Evolutionary conservation across 1,139 yeast species (phyloP), one percentile per base, ranked within the genome.

Genomic region (Hemisphaericaspora xylanilytica): DNA sequence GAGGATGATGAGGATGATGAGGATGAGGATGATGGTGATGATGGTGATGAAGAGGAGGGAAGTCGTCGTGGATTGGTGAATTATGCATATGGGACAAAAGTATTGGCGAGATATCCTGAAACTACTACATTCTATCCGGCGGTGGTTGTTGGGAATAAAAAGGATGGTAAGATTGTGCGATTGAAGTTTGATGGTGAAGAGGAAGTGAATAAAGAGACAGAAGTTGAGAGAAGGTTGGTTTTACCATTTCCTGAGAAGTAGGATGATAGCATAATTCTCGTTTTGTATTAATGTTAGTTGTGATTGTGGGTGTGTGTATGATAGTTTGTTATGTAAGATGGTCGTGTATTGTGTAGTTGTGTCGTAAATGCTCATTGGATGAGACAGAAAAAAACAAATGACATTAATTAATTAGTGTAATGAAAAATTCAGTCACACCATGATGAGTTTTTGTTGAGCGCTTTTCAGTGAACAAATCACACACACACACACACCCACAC

Each of bases 101-200:
- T 92, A 3, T 68, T 94, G 45, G 98, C 97, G 0, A 70, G 96
- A 53, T 94, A 94, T 53, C 99, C 99, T 0, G 99, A 94, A 51
- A 94, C 99, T 0, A 94, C 98, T 0, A 90, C 97, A 0, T 94
- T 92, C 53, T 94, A 92, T 56, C 86, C 95, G 3, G 98, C 98
- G 0, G 86, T 87, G 37, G 97, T 94, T 3, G 83, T 82, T 28
- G 90, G 95, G 0, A 73, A 79, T 39, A 80, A 79, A 45, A 73
- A 86, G 47, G 92, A 84, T 50, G 89, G 94, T 0, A 75, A 73
- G 13, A 29, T 29, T 18, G 95, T 95, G 47, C 65, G 87, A 49
- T 70, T 94, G 40, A 78, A 80, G 52, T 94, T 94, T 53, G 98
- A 94, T 52, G 99, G 98, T 6, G 99, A 92, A 59, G 98, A 92